Percentiles rank a stretch among this genome's conserved stretches.
Conservation (phyloP, 805 yeast genomes). For the Starmerella cellae region DNA sequence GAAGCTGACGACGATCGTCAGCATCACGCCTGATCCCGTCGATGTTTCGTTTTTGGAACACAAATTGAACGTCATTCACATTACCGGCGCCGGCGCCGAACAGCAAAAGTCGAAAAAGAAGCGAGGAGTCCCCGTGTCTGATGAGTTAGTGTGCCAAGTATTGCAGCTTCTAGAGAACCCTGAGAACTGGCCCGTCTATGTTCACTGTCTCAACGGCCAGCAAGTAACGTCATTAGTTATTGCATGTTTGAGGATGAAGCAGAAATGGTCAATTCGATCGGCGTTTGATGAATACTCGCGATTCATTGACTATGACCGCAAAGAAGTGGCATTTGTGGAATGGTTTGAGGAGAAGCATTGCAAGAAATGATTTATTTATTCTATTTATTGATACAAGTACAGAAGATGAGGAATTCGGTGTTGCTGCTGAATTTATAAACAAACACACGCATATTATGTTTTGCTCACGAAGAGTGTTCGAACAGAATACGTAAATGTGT, state of each 20-base stretch:
- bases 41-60: constrained; percentile 25
- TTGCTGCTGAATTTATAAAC: too few species aligned
- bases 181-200: constrained; percentile 53
- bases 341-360: constrained; percentile 17
- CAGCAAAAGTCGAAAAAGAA: constrained; percentile 30
- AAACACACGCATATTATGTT: too few species aligned
- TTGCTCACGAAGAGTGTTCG: too few species aligned
- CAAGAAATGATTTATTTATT: too few species aligned
- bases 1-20: constrained; percentile 54
- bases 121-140: constrained; percentile 54
- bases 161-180: constrained; percentile 47
- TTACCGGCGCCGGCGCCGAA: constrained; percentile 42
- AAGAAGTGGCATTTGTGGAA: constrained; percentile 75
- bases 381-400: too few species aligned
- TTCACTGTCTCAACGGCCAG: constrained; percentile 85
- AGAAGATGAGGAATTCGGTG: too few species aligned
- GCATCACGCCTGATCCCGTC: constrained; percentile 68
- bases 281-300: constrained; percentile 74
- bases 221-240: constrained; percentile 70
- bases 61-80: constrained; percentile 47
- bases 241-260: constrained; percentile 72
- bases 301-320: constrained; percentile 63
- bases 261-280: constrained; percentile 80
- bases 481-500: too few species aligned
- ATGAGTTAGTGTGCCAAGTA: constrained; percentile 44